A percentile compares a stretch with the other conserved stretches of the same genome.
Evolutionary conservation across 1,139 yeast species (phyloP).

Genomic region (Geotrichum aggregatum): DNA sequence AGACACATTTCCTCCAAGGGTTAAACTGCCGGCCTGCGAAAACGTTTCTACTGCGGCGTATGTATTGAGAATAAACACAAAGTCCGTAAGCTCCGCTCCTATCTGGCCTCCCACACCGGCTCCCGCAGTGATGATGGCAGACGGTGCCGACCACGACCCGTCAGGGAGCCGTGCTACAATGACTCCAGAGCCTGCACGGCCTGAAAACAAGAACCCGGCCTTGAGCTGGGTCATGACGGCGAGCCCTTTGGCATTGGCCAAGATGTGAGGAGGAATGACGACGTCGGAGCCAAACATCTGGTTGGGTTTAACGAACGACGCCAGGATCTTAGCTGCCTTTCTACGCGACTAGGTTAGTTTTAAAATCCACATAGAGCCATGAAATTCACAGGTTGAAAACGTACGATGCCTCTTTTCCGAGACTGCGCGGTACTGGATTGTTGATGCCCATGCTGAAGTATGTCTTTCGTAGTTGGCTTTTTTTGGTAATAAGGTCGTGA

Average conservation of each 20-base stretch:
- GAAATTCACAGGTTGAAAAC: constrained; percentile 61
- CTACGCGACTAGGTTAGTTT: constrained; percentile 38
- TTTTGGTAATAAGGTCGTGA: no score
- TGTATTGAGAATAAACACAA: constrained; percentile 85
- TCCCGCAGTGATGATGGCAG: constrained; percentile 93
- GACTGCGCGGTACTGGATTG: constrained; percentile 91
- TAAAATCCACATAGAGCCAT: background rate
- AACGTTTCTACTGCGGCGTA: constrained; percentile 88
- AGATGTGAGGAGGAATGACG: constrained; percentile 83
- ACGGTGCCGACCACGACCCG: constrained; percentile 94
- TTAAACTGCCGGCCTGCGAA: constrained; percentile 89
- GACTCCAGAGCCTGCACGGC: constrained; percentile 96
- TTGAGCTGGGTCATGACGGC: constrained; percentile 77
- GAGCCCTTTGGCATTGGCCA: constrained; percentile 87
- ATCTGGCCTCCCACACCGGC: constrained; percentile 98
- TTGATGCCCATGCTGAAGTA: constrained; percentile 76
- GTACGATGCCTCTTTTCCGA: constrained; percentile 51
- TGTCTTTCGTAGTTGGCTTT: no score
- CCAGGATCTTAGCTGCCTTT: constrained; percentile 89
- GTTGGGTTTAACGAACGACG: constrained; percentile 90
- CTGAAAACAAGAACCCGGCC: constrained; percentile 94
- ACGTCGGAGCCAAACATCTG: constrained; percentile 84
- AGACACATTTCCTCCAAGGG: constrained; percentile 90
- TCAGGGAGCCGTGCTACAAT: constrained; percentile 91
- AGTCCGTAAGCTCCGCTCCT: constrained; percentile 94